Percentiles rank a stretch among this genome's conserved stretches.
Evolutionary conservation across 345 rosid species (phyloP).

Genomic region (Odontarrhena argentea): DNA sequence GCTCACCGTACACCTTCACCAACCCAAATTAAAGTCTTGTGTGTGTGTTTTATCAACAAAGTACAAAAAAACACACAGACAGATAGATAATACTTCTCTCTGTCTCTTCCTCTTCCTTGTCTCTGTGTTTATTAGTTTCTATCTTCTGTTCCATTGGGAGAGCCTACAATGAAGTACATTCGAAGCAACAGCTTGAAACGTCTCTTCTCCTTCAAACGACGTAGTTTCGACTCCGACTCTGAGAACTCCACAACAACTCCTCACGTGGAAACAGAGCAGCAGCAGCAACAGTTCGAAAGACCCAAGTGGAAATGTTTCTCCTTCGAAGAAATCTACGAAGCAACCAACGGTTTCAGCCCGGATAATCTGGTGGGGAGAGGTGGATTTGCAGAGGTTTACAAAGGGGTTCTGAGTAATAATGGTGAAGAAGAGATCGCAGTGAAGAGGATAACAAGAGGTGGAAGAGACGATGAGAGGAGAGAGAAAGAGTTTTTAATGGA

Average conservation of each 20-base stretch:
- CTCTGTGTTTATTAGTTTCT: constrained; percentile 6
- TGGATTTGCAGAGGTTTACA: constrained; percentile 94
- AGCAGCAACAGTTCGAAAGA: constrained; percentile 35
- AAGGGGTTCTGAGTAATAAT: constrained; percentile 47
- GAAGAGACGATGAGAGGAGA: constrained; percentile 80
- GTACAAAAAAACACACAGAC: constrained; percentile 35
- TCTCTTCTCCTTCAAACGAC: constrained; percentile 70
- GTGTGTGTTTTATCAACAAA: constrained; percentile 36
- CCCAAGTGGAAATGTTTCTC: constrained; percentile 97
- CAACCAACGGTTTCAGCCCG: constrained; percentile 72
- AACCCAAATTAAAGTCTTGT: constrained; percentile 39
- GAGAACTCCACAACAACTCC: constrained; percentile 34
- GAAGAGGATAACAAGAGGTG: constrained; percentile 73
- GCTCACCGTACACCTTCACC: constrained; percentile 40
- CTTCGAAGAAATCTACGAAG: constrained; percentile 70
- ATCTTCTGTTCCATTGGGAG: constrained; percentile 18
- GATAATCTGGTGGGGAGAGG: constrained; percentile 87
- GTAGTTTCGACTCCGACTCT: constrained; percentile 54
- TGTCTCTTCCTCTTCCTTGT: constrained; percentile 24
- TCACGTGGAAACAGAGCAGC: constrained; percentile 36
- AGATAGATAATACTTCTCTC: constrained; percentile 36
- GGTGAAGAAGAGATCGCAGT: constrained; percentile 83
- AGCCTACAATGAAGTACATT: constrained; percentile 64
- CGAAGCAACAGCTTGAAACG: constrained; percentile 81
- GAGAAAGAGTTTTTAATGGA: constrained; percentile 88